Evolutionary conservation across 1,139 yeast genomes (phyloP).

Genomic region (Candida sanyaensis): DNA sequence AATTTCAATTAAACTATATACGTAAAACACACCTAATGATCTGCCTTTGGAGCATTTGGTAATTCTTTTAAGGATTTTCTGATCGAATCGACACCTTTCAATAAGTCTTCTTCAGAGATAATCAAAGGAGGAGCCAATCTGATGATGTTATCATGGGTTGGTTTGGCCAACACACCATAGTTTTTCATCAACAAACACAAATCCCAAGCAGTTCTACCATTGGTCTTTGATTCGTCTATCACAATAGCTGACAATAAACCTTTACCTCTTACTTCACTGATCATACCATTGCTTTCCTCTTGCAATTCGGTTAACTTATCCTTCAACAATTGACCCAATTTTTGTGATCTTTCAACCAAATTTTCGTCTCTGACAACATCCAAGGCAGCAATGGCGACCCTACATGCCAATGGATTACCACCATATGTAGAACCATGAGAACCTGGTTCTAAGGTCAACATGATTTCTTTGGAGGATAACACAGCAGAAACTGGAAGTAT

Average conservation of each 20-base stretch:
- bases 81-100: constrained; percentile 78
- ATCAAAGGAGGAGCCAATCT: constrained; percentile 96
- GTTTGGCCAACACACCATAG: constrained; percentile 90
- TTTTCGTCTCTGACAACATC: constrained; percentile 88
- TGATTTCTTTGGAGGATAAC: constrained; percentile 81
- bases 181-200: constrained; percentile 87
- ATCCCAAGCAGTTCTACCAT: constrained; percentile 96
- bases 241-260: constrained; percentile 92
- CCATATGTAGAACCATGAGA: constrained; percentile 98
- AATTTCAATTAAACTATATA: not conserved
- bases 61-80: constrained; percentile 58
- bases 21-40: constrained; percentile 28
- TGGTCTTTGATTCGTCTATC: constrained; percentile 79
- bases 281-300: constrained; percentile 64
- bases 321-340: constrained; percentile 71
- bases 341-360: constrained; percentile 74
- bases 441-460: constrained; percentile 91
- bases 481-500: constrained; percentile 92
- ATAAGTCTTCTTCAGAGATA: constrained; percentile 81
- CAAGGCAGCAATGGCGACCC: constrained; percentile 93
- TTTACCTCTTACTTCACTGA: constrained; percentile 89
- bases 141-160: constrained; percentile 94
- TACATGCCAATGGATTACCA: constrained; percentile 94
- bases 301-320: constrained; percentile 65
- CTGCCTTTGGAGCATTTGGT: constrained; percentile 51